A percentile compares a stretch with the other conserved stretches of the same genome.
phyloP scores from a whole-genome alignment of 2,329 filamentous ascomycete species.

The Orbilia quercus region DNA sequence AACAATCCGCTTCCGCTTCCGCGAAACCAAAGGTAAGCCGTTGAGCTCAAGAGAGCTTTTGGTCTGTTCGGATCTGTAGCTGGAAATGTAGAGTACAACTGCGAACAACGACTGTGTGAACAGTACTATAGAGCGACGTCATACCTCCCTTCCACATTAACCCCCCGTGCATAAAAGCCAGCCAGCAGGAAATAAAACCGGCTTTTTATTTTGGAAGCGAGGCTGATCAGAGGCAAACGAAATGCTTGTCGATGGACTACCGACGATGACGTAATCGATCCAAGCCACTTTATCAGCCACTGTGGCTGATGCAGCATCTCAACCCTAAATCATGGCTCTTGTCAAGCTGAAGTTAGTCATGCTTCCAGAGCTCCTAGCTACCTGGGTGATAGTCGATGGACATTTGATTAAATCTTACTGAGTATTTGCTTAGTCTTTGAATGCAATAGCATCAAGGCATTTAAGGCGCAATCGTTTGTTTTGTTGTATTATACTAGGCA shows the following conservation, averaged over 20 bases:
- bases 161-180: slow-evolving; percentile 4
- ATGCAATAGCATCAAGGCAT: too few species aligned
- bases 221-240: slow-evolving; percentile 23
- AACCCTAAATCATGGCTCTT: not conserved
- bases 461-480: too few species aligned
- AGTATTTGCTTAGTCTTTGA: too few species aligned
- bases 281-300: not conserved
- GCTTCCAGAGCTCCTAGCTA: too few species aligned
- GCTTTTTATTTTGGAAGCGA: slow-evolving; percentile 21
- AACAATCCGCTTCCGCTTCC: slow-evolving; percentile 41
- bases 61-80: not conserved
- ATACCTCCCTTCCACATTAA: not conserved
- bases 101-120: too few species aligned
- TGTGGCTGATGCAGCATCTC: not conserved
- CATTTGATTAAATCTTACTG: too few species aligned
- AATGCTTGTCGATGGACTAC: slow-evolving; percentile 6
- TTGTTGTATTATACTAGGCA: too few species aligned
- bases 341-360: too few species aligned
- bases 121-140: slow-evolving; percentile 9
- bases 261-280: slow-evolving; percentile 11
- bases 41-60: not conserved
- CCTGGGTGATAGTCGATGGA: too few species aligned
- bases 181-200: slow-evolving; percentile 52
- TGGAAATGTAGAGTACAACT: too few species aligned
- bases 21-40: too few species aligned